Percentiles rank a stretch among this genome's conserved stretches.
phyloP scores from a whole-genome alignment of 129 eudicot species.

The Mikania micrantha region DNA sequence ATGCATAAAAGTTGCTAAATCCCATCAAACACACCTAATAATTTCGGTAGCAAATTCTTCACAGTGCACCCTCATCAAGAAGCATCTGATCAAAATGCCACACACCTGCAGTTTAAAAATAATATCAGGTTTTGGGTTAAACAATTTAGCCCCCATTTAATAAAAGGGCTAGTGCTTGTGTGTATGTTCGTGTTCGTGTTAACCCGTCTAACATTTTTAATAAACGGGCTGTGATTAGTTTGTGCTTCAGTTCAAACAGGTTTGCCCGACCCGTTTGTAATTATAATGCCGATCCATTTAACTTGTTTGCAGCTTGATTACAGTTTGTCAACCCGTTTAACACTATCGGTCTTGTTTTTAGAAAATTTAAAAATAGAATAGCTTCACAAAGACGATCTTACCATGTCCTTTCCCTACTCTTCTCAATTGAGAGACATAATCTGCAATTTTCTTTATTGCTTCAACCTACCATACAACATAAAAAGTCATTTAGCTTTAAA shows the following conservation, averaged over 20 bases:
- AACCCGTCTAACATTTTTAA: background rate
- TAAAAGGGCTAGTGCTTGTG: no score
- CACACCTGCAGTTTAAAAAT: constrained; percentile 53
- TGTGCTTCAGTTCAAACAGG: background rate
- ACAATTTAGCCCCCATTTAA: background rate
- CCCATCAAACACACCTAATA: background rate
- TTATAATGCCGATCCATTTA: no score
- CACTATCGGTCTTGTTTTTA: no score
- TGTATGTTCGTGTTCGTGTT: no score
- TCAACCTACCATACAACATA: constrained; percentile 54
- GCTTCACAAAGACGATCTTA: no score
- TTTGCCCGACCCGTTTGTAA: background rate
- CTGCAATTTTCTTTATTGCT: constrained; percentile 87
- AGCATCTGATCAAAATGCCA: constrained; percentile 98
- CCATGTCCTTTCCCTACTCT: constrained; percentile 98
- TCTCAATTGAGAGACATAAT: constrained; percentile 78
- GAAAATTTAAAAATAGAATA: no score
- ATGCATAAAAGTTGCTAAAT: background rate
- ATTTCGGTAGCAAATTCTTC: background rate
- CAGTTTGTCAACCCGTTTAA: background rate
- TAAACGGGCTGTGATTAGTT: background rate
- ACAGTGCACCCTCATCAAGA: constrained; percentile 39
- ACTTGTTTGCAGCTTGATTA: no score
- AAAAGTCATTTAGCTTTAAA: background rate
- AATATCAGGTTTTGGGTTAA: background rate